Conservation (phyloP, 768 basidiomycete genomes). For the Chalciporus pseudorubinellus region DNA sequence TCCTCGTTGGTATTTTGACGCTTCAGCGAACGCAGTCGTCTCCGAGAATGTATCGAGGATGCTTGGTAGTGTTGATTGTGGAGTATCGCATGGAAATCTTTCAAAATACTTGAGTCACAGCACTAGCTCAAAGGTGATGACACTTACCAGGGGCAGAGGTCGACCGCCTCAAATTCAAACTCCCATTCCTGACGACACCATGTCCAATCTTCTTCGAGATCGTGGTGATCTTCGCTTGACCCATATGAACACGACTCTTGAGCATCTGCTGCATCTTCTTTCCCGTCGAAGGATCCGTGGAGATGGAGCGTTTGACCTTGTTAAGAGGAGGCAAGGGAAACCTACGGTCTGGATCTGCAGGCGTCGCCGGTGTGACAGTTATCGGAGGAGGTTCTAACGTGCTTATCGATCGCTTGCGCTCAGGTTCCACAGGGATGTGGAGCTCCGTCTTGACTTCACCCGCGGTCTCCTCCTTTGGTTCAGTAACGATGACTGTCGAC, state of each 20-base stretch:
- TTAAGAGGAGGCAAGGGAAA: slow-evolving; percentile 16
- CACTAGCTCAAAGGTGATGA: background rate
- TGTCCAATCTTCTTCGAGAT: slow-evolving; percentile 76
- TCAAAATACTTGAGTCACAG: background rate
- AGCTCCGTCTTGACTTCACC: slow-evolving; percentile 12
- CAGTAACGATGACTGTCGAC: slow-evolving; percentile 13
- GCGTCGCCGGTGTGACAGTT: slow-evolving; percentile 62
- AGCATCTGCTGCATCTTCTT: slow-evolving; percentile 77
- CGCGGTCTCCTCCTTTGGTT: slow-evolving; percentile 13
- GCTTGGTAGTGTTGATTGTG: slow-evolving; percentile 63
- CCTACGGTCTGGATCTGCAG: slow-evolving; percentile 34
- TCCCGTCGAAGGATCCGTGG: slow-evolving; percentile 47
- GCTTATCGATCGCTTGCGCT: background rate
- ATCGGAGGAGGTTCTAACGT: slow-evolving; percentile 38
- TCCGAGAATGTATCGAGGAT: slow-evolving; percentile 83
- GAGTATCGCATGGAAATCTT: slow-evolving; percentile 70
- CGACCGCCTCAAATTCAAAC: slow-evolving; percentile 48
- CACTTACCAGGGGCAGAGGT: slow-evolving; percentile 67
- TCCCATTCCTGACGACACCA: slow-evolving; percentile 57
- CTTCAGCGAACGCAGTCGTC: slow-evolving; percentile 51
- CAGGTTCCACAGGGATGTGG: slow-evolving; percentile 3
- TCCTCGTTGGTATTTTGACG: slow-evolving; percentile 32
- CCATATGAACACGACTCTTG: slow-evolving; percentile 71
- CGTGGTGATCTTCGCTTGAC: slow-evolving; percentile 68
- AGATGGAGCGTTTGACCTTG: slow-evolving; percentile 26